Conservation (phyloP, 768 basidiomycete genomes). For the Pleurotus salmoneostramineus region DNA sequence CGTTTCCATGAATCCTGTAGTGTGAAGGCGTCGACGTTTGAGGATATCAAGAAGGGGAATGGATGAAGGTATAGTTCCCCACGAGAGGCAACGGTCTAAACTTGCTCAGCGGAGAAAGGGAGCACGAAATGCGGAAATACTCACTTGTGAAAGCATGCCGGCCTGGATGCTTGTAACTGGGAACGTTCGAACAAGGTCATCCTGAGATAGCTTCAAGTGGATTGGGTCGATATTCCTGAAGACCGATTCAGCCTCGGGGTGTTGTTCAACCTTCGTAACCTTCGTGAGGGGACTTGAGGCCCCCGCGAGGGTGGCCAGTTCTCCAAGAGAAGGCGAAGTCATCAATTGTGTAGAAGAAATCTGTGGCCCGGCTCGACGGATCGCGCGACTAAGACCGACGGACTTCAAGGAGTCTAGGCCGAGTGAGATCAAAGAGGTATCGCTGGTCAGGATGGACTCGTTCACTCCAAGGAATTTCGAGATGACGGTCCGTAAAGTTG, state of each 20-base stretch:
- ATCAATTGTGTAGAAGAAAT: slow-evolving; percentile 35
- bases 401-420: slow-evolving; percentile 47
- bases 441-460: slow-evolving; percentile 15
- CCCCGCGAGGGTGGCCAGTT: slow-evolving; percentile 11
- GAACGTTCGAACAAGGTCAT: slow-evolving; percentile 29
- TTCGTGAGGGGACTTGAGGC: background rate
- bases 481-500: slow-evolving; percentile 14
- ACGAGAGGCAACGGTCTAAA: slow-evolving; percentile 24
- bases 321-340: slow-evolving; percentile 19
- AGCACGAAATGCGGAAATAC: slow-evolving; percentile 1
- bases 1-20: slow-evolving; percentile 33
- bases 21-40: slow-evolving; percentile 18
- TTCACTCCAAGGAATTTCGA: slow-evolving; percentile 23
- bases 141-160: slow-evolving; percentile 47
- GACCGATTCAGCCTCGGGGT: background rate
- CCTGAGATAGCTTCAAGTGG: slow-evolving; percentile 15
- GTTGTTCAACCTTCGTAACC: background rate
- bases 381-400: slow-evolving; percentile 33
- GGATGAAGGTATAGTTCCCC: slow-evolving; percentile 27
- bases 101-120: background rate
- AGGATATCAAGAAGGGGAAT: slow-evolving; percentile 21
- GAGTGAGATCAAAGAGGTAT: slow-evolving; percentile 37
- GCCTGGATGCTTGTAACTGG: slow-evolving; percentile 42
- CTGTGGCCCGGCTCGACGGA: slow-evolving; percentile 27
- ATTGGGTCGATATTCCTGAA: slow-evolving; percentile 10